Conservation (phyloP, 768 basidiomycete genomes). For the Mycena rosella region DNA sequence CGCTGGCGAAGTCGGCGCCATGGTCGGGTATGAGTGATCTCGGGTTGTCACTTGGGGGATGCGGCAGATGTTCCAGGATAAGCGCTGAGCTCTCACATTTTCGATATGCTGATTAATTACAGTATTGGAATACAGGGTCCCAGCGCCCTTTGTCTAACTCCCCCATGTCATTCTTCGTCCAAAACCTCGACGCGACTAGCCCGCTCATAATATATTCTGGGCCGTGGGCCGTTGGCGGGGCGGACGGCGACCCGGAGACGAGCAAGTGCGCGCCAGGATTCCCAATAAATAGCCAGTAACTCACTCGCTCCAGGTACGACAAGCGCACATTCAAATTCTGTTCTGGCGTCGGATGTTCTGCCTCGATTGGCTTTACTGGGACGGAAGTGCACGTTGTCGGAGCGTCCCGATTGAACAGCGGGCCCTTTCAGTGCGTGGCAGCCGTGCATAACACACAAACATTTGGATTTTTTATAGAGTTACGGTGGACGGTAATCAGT, state of each 20-base stretch:
- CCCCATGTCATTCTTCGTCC: conserved; percentile 4
- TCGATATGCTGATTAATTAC: too few relatives aligned
- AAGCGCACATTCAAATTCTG: conserved; percentile 3
- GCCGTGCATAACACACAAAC: too few relatives aligned
- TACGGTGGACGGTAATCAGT: too few relatives aligned
- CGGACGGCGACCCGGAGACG: conserved; percentile 6
- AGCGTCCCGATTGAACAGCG: neutral
- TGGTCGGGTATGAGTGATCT: too few relatives aligned
- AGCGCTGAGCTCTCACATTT: too few relatives aligned
- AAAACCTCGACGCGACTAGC: conserved; percentile 21
- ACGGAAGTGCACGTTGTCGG: conserved; percentile 25
- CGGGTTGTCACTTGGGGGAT: too few relatives aligned
- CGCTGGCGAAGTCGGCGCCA: too few relatives aligned
- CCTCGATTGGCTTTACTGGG: conserved; percentile 6
- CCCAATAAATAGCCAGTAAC: too few relatives aligned
- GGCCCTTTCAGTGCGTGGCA: neutral
- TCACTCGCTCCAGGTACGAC: conserved; percentile 4
- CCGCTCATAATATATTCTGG: conserved; percentile 14
- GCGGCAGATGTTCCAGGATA: too few relatives aligned
- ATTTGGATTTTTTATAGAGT: too few relatives aligned
- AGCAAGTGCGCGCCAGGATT: neutral
- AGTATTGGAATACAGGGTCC: too few relatives aligned
- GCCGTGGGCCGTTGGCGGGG: conserved; percentile 14
- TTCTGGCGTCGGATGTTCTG: conserved; percentile 11
- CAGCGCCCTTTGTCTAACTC: too few relatives aligned